Evolutionary conservation across 768 basidiomycete genomes (phyloP), one percentile per base, ranked within the genome.

Genomic region (Scleroderma citrinum): DNA sequence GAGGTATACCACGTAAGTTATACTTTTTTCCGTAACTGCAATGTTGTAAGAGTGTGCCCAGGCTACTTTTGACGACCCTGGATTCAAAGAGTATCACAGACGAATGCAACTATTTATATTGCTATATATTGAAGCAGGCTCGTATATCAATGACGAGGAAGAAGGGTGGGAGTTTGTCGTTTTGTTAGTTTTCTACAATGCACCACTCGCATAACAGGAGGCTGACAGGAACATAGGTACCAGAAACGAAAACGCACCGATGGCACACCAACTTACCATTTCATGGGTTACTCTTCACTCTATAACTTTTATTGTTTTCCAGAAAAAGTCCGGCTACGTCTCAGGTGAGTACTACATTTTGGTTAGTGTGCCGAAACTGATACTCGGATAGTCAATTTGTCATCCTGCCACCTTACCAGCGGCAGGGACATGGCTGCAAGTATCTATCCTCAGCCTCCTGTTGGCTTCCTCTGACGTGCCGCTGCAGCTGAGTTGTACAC

Each of bases 261-360:
- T 7, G 69, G 75, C 52, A 72, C 74, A 3, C 55, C 69, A 13
- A 80, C 84, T 5, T 95, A 96, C 66, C 95, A 97, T 69, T 96
- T 98, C 56, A 77, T 87, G 41, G 95, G 95, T 10, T 99, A 95
- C 67, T 88, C 92, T 3, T 92, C 93, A 1, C 74, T 98, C 34
- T 98, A 94, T 64, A 88, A 89, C 16, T 99, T 99, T 69, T 96
- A 92, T 71, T 87, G 85, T 67, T 98, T 87, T 69, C 96, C 96
- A 5, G 95, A 96, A 61, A 87, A 77, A 60, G 81, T 87, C 49
- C 81, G 96, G 26, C 60, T 97, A 64, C 78, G 96, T 55, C 70
- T 98, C 48, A 93, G 92, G 89, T 90, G 48, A 44, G 76, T 56
- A 40, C 8, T 16, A 34, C 44, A 13, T 40, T 40, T 10, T 21